phyloP scores from a whole-genome alignment of 805 yeast genomes.

The Yarrowia keelungensis region DNA sequence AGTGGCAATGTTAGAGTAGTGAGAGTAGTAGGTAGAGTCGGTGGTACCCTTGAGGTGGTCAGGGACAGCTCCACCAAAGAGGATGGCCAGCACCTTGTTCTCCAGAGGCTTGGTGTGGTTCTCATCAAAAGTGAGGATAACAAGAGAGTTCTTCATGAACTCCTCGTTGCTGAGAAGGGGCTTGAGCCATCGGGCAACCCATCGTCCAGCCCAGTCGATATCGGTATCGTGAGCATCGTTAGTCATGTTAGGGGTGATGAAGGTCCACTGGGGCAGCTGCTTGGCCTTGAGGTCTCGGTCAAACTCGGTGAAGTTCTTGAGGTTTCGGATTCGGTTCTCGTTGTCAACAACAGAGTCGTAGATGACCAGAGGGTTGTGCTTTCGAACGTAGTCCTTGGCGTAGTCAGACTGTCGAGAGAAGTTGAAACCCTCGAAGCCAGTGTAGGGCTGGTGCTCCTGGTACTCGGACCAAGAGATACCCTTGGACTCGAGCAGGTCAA shows the following conservation, averaged over 20 bases:
- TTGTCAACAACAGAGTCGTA: conserved; percentile 53
- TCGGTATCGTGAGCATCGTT: conserved; percentile 61
- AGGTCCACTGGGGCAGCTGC: conserved; percentile 59
- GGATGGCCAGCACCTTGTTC: conserved; percentile 56
- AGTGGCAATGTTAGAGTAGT: conserved; percentile 60
- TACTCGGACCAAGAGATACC: conserved; percentile 62
- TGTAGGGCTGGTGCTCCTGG: conserved; percentile 61
- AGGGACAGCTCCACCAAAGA: conserved; percentile 59
- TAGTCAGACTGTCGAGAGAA: conserved; percentile 54
- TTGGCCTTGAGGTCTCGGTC: conserved; percentile 53
- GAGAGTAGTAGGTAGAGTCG: conserved; percentile 59
- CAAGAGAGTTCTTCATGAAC: conserved; percentile 57
- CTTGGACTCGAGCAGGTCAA: conserved; percentile 57
- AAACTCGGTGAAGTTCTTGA: conserved; percentile 58
- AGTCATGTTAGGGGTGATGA: conserved; percentile 63
- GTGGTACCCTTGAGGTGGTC: conserved; percentile 54
- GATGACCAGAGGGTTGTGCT: conserved; percentile 59
- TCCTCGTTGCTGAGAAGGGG: conserved; percentile 56
- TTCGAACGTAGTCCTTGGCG: conserved; percentile 59
- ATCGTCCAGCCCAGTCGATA: conserved; percentile 56
- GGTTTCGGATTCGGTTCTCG: conserved; percentile 53
- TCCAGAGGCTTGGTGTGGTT: conserved; percentile 54
- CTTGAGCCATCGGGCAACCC: conserved; percentile 56
- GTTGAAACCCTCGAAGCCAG: conserved; percentile 60
- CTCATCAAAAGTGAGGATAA: conserved; percentile 61